Evolutionary conservation across 257 asterid genomes (phyloP), one percentile per base, ranked within the genome.

Genomic region (Eustoma russellianum): DNA sequence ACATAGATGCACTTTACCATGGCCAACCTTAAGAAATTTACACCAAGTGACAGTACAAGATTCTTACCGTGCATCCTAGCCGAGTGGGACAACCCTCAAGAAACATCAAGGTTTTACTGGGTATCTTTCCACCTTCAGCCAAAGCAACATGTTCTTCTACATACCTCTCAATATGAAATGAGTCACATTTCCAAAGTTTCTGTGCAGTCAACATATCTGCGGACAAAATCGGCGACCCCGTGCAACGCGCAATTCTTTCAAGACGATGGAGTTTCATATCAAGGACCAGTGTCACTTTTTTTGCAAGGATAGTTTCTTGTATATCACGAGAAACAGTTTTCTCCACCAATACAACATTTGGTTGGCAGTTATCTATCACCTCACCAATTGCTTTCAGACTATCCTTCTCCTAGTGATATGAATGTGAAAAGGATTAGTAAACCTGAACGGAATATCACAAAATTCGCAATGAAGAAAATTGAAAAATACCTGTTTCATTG

Each of bases 231-330:
- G 89, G 78, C n/a, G 94, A 73, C 59, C 94, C 92, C 56, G 85
- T 80, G 69, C 93, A 87, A 28, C 85, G 84, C 48, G 98, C 79
- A 64, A 91, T 83, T 70, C 98, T 88, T 76, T 91, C 94, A 63
- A 91, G 69, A 17, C 98, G 95, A 70, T 87, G 91, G 46, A 75
- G 85, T 77, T 91, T 91, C 98, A 91, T 87, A 66, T 91, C 98
- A 63, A 77, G 80, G 70, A 91, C 95, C 60, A 87, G 65, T 11
- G 96, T 82, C 56, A 87, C 80, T 58, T 95, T 96, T 75, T 83
- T 87, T 19, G 70, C 74, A 52, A 83, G 82, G 63, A 91, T 80
- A 52, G 87, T 73, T 74, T 91, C 98, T 72, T 82, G 98, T 65
- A 91, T 74, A 67, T 73, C 94, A 50, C 96, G 95, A 45, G 96